Evolutionary conservation across 495 filamentous ascomycete species (phyloP).

Genomic region (Podospora pseudocomata): DNA sequence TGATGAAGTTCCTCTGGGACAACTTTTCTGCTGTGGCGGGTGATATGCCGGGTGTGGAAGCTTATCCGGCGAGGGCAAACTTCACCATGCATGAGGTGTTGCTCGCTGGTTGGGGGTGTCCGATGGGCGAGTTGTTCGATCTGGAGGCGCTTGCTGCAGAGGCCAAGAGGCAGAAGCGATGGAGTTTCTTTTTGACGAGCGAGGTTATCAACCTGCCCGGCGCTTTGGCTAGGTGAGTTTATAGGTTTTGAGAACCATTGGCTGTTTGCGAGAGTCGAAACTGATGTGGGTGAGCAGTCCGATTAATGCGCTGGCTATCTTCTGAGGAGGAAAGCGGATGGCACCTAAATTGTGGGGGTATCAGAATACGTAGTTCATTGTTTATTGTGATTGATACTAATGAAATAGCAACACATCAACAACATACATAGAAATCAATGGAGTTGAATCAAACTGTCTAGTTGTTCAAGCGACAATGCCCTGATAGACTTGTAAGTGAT

Average conservation of each 20-base stretch:
- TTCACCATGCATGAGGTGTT: conserved; percentile 43
- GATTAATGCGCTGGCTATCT: not conserved
- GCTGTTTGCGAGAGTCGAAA: not conserved
- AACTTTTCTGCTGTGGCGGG: conserved; percentile 52
- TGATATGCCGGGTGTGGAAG: conserved; percentile 52
- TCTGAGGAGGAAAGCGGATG: not conserved
- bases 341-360: not conserved
- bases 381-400: not conserved
- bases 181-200: conserved; percentile 47
- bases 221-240: conserved; percentile 11
- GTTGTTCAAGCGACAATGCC: no score
- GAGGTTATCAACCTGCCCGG: conserved; percentile 48
- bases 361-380: not conserved
- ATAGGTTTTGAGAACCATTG: not conserved
- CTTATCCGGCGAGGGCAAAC: conserved; percentile 30
- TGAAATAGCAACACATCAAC: no score
- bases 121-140: conserved; percentile 50
- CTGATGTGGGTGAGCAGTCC: not conserved
- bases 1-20: conserved; percentile 42
- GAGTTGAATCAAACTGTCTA: not conserved
- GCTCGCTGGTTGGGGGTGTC: conserved; percentile 47
- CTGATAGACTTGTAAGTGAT: not conserved
- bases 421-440: no score
- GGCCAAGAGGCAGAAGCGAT: conserved; percentile 33
- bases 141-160: conserved; percentile 41